Evolutionary conservation across 2,329 filamentous ascomycete species (phyloP), one percentile per base, ranked within the genome.

Genomic region (Trichocomaceae sp.): DNA sequence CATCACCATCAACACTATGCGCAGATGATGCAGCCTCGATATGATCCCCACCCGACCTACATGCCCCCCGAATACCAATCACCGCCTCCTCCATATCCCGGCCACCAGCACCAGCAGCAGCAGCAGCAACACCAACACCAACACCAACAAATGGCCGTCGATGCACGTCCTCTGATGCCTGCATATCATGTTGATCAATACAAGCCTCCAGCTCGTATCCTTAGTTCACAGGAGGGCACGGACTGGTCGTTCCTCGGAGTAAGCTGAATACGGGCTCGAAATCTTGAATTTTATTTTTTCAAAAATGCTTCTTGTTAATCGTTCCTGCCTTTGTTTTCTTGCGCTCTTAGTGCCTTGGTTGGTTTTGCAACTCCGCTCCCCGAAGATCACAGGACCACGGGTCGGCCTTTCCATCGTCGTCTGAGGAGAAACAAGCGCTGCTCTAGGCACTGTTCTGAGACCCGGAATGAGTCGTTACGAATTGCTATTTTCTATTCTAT

Each of bases 141-240:
- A 7, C 23, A 26, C 4, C 23, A 66, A 44, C 48, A 50, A 20
- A 26, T 42, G n/a, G 55, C 67, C 45, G 61, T 39, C 10, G 23
- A 62, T 4, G 63, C 19, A 63, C 66, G 45, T 60, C 67, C 12
- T 12, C 62, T 70, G 52, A 67, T 71, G 62, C 60, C 67, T 48
- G 61, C 65, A 42, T 70, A 69, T 55, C 61, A 66, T 54, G 62
- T 63, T 23, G 64, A 64, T 58, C 61, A 67, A 54, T 70, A 66
- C 54, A 72, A 72, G 57, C 59, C 63, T 62, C 29, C 49, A 10
- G 55, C 64, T 46, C 66, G 67, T 49, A 62, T 72, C 29, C 60
- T 72, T 55, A 68, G 69, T 51, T 69, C 70, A 60, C 63, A 68
- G 54, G 70, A 71, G 57, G 70, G 69, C 57, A 72, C 69, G 50